A percentile compares a stretch with the other conserved stretches of the same genome.
These are phyloP conservation scores for Sclerotinia nivalis DNA, from an alignment of 2,329 filamentous ascomycete species.

Conservation along the genomic window DNA sequence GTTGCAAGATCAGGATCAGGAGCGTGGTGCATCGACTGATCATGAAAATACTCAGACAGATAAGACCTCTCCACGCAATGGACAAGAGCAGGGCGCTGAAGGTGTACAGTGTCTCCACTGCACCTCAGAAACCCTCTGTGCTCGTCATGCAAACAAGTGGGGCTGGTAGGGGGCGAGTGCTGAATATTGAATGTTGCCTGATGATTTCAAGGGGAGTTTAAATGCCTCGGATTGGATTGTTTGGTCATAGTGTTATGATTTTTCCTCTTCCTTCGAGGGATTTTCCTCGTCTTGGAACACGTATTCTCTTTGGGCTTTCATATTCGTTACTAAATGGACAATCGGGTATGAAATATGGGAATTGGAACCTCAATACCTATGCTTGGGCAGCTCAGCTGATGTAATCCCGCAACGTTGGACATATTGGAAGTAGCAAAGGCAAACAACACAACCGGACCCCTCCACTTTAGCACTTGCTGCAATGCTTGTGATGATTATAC, in stretches of 20 bases:
- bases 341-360: not conserved
- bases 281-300: not conserved
- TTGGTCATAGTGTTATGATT: not conserved
- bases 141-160: constrained; percentile 13
- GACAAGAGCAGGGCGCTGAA: not conserved
- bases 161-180: not conserved
- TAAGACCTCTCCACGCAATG: not conserved
- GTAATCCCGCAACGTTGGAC: not conserved
- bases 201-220: not conserved
- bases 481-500: not conserved
- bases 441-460: not conserved
- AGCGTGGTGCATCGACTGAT: not conserved
- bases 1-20: not conserved
- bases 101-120: not conserved
- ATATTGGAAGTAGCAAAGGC: not conserved
- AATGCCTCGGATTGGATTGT: not conserved
- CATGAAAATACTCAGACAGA: constrained; percentile 2
- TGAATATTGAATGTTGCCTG: not conserved
- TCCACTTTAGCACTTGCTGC: not conserved
- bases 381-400: not conserved
- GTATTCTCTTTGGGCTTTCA: not conserved
- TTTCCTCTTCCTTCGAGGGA: not conserved
- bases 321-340: not conserved
- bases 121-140: constrained; percentile 6
- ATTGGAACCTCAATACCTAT: not conserved